phyloP scores from a whole-genome alignment of 768 basidiomycete species.

The Saitozyma sp. region DNA sequence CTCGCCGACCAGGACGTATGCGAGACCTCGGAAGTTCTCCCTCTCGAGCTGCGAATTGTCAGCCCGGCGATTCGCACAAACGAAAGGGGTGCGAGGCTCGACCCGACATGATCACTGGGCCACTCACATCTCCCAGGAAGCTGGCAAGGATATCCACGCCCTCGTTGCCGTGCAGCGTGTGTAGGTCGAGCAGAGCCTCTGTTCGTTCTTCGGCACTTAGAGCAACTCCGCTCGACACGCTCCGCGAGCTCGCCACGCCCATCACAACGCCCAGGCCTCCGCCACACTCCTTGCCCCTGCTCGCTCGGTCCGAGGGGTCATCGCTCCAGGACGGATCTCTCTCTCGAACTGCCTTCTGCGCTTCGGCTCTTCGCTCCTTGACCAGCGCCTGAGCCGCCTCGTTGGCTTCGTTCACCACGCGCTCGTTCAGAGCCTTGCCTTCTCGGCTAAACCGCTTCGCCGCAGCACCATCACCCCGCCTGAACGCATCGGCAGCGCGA shows the following conservation, averaged over 20 bases:
- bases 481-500: constrained; percentile 93
- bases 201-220: constrained; percentile 81
- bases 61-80: neutral
- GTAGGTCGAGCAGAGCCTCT: constrained; percentile 82
- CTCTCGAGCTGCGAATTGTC: constrained; percentile 66
- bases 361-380: constrained; percentile 71
- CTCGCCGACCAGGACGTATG: constrained; percentile 88
- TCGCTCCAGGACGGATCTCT: constrained; percentile 66
- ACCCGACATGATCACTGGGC: neutral
- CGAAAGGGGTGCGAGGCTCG: neutral
- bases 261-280: constrained; percentile 81
- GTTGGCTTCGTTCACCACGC: constrained; percentile 83
- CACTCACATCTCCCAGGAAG: constrained; percentile 79
- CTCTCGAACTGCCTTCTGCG: constrained; percentile 71
- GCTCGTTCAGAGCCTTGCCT: constrained; percentile 87
- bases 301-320: constrained; percentile 74
- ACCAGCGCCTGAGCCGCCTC: constrained; percentile 83
- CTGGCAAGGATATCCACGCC: constrained; percentile 87
- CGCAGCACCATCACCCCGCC: constrained; percentile 89
- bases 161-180: constrained; percentile 90
- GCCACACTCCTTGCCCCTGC: constrained; percentile 72
- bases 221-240: constrained; percentile 57
- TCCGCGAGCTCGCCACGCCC: constrained; percentile 67
- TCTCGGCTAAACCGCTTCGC: constrained; percentile 93
- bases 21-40: constrained; percentile 84